Conservation (phyloP, 768 basidiomycete species). For the Botryobasidium botryosum region DNA sequence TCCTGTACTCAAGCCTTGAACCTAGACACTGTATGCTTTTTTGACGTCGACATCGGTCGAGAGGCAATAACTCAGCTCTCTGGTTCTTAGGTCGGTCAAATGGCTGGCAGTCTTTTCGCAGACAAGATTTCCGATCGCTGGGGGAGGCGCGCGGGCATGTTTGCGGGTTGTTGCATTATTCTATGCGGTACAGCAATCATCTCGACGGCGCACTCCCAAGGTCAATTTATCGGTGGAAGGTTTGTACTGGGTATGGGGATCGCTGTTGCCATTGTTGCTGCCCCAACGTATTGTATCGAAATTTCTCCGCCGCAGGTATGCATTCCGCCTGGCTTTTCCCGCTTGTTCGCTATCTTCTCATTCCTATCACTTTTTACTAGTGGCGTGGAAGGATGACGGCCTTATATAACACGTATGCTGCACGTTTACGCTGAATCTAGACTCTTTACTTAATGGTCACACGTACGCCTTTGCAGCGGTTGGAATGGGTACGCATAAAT, state of each 20-base stretch:
- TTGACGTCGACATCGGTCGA: too few species aligned
- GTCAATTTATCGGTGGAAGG: slow-evolving; percentile 17
- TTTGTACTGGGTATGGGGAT: slow-evolving; percentile 18
- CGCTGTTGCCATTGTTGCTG: slow-evolving; percentile 17
- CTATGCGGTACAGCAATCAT: slow-evolving; percentile 15
- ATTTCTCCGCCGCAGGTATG: slow-evolving; percentile 17
- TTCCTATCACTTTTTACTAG: too few species aligned
- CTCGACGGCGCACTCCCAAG: slow-evolving; percentile 12
- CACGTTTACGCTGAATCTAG: too few species aligned
- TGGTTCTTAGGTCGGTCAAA: too few species aligned
- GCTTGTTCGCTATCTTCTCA: too few species aligned
- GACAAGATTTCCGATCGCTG: slow-evolving; percentile 14
- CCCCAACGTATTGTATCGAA: slow-evolving; percentile 19
- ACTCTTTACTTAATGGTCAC: too few species aligned
- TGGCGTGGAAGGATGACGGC: slow-evolving; percentile 9
- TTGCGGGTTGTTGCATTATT: slow-evolving; percentile 13
- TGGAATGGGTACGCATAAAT: too few species aligned
- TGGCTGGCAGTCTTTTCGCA: slow-evolving; percentile 15
- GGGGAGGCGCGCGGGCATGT: slow-evolving; percentile 15
- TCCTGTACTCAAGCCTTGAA: too few species aligned
- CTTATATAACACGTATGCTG: slow-evolving; percentile 9
- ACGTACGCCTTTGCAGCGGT: too few species aligned
- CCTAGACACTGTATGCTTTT: too few species aligned
- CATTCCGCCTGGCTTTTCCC: too few species aligned
- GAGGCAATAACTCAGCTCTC: too few species aligned